Conservation (phyloP, 163 green algal genomes). For the Smithsoniella earleae region DNA sequence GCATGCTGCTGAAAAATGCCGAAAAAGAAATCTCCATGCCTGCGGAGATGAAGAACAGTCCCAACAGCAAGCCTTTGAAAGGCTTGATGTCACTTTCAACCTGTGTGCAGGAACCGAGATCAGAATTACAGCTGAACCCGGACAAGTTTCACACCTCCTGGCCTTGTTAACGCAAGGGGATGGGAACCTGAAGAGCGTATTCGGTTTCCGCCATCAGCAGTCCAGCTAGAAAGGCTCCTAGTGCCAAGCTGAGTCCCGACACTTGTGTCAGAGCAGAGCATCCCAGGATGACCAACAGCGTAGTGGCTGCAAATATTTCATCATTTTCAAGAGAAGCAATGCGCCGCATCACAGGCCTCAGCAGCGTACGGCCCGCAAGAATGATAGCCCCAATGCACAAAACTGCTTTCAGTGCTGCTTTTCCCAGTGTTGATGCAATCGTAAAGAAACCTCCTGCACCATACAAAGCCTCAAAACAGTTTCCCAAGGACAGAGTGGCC, state of each 20-base stretch:
- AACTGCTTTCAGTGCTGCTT: slow-evolving; percentile 85
- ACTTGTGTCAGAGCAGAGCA: slow-evolving; percentile 66
- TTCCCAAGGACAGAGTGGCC: too few species aligned
- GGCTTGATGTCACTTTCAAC: slow-evolving; percentile 95
- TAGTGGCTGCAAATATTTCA: slow-evolving; percentile 92
- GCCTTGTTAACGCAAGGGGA: too few species aligned
- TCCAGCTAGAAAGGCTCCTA: slow-evolving; percentile 96
- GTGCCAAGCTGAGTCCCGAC: slow-evolving; percentile 82
- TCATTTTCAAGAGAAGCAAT: slow-evolving; percentile 80
- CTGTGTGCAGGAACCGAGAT: too few species aligned
- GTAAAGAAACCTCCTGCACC: slow-evolving; percentile 29
- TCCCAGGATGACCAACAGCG: slow-evolving; percentile 85
- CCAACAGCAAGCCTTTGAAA: slow-evolving; percentile 97
- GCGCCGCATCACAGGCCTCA: slow-evolving; percentile 89
- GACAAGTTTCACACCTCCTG: too few species aligned
- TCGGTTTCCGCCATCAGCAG: slow-evolving; percentile 97
- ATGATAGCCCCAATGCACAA: slow-evolving; percentile 80
- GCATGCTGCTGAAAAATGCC: slow-evolving; percentile 73
- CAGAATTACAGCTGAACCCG: neutral
- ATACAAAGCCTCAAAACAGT: too few species aligned
- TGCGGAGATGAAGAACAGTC: slow-evolving; percentile 99
- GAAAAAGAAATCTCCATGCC: slow-evolving; percentile 75
- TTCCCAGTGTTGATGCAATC: slow-evolving; percentile 69
- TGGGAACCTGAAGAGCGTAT: slow-evolving; percentile 80
- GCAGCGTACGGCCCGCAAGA: slow-evolving; percentile 68